Evolutionary conservation across 2,329 filamentous ascomycete species (phyloP).

Genomic region (Colletotrichum sp.): DNA sequence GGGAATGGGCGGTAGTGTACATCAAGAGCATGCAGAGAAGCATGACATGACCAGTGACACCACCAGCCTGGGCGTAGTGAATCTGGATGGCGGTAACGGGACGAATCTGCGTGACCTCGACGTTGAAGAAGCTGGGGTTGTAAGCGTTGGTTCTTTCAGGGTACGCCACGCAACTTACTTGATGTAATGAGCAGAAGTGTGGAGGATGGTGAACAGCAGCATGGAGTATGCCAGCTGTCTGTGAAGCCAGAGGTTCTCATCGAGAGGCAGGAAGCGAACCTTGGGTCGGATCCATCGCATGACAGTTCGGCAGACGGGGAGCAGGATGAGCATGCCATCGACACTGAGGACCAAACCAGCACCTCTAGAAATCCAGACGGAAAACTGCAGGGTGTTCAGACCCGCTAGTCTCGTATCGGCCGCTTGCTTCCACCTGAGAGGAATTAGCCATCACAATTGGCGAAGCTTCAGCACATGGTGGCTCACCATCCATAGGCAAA

Average conservation of each 20-base stretch:
- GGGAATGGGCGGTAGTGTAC: slow-evolving; percentile 92
- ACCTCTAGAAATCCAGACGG: slow-evolving; percentile 95
- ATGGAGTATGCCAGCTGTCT: slow-evolving; percentile 91
- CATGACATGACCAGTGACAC: slow-evolving; percentile 97
- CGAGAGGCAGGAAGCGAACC: slow-evolving; percentile 86
- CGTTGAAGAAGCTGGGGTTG: slow-evolving; percentile 81
- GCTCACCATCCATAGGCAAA: slow-evolving; percentile 86
- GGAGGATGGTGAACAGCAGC: slow-evolving; percentile 80
- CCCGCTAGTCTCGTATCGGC: slow-evolving; percentile 70
- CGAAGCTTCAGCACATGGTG: neutral
- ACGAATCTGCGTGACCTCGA: slow-evolving; percentile 84
- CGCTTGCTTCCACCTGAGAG: slow-evolving; percentile 77
- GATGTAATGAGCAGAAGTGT: slow-evolving; percentile 86
- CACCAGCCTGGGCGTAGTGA: slow-evolving; percentile 87
- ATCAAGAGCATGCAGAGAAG: slow-evolving; percentile 98
- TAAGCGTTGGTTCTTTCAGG: slow-evolving; percentile 11
- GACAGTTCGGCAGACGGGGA: slow-evolving; percentile 94
- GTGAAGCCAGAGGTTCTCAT: slow-evolving; percentile 97
- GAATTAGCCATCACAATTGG: slow-evolving; percentile 24
- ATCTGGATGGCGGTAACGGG: slow-evolving; percentile 84
- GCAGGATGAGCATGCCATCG: slow-evolving; percentile 84
- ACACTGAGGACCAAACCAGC: slow-evolving; percentile 85
- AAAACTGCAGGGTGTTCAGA: slow-evolving; percentile 83
- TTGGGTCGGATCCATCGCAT: slow-evolving; percentile 86
- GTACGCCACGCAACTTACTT: slow-evolving; percentile 64